phyloP scores from a whole-genome alignment of 2,329 filamentous ascomycete genomes.

The Cladophialophora exuberans region DNA sequence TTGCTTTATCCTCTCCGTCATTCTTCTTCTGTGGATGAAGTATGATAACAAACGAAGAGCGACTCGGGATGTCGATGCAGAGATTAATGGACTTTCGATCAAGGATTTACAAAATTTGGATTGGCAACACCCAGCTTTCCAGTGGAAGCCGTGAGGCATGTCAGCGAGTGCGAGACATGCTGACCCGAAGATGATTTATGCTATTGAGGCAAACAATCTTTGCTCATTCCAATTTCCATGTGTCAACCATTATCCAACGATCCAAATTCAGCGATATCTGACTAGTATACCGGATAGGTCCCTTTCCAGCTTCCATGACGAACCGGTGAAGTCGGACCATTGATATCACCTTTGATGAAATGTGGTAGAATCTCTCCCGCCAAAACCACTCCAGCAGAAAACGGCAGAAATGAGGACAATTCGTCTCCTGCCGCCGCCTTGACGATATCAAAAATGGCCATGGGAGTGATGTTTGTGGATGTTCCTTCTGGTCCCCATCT shows the following conservation, averaged over 20 bases:
- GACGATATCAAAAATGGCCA: constrained; percentile 14
- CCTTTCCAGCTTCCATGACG: constrained; percentile 22
- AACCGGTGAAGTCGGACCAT: constrained; percentile 16
- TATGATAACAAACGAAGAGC: constrained; percentile 64
- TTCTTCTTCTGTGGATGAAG: constrained; percentile 63
- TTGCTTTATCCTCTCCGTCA: constrained; percentile 56
- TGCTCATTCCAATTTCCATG: neutral
- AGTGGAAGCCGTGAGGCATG: constrained; percentile 54
- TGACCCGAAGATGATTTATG: no score
- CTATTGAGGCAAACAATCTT: neutral
- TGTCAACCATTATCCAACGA: neutral
- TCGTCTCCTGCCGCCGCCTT: constrained; percentile 9
- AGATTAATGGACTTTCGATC: constrained; percentile 57
- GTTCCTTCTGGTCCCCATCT: constrained; percentile 24
- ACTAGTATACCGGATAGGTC: constrained; percentile 20
- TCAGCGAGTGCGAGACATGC: no score
- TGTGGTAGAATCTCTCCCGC: constrained; percentile 21
- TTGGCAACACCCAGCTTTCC: constrained; percentile 68
- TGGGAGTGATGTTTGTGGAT: constrained; percentile 10
- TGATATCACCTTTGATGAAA: constrained; percentile 22
- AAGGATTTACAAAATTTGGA: constrained; percentile 64
- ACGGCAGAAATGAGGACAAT: constrained; percentile 13
- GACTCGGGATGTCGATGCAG: constrained; percentile 56
- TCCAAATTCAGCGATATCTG: neutral
- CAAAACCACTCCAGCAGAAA: constrained; percentile 10